Percentiles rank a stretch among this genome's conserved stretches.
These are phyloP conservation scores for Metschnikowia cubensis DNA, from an alignment of 805 yeast species.

Conservation along the genomic window DNA sequence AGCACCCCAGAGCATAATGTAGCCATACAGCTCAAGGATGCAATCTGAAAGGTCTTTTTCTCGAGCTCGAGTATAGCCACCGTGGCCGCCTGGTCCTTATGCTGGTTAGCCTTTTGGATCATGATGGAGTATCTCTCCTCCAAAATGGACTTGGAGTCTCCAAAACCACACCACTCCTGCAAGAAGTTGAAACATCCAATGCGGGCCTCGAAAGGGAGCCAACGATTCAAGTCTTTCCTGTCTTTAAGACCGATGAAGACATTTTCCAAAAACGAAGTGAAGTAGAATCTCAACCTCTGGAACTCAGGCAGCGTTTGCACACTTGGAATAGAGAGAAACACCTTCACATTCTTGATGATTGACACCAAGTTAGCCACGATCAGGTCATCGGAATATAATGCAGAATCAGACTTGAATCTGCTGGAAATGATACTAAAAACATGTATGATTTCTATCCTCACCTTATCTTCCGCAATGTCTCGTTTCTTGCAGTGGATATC, in stretches of 20 bases:
- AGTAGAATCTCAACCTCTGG: slow-evolving; percentile 76
- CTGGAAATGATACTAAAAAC: slow-evolving; percentile 66
- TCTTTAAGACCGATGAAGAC: slow-evolving; percentile 56
- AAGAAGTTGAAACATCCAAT: slow-evolving; percentile 76
- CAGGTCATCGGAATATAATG: slow-evolving; percentile 61
- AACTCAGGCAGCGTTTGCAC: slow-evolving; percentile 65
- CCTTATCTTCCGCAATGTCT: slow-evolving; percentile 36
- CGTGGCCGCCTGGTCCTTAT: slow-evolving; percentile 45
- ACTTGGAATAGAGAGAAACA: slow-evolving; percentile 50
- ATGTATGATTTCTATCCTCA: slow-evolving; percentile 76
- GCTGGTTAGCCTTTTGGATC: slow-evolving; percentile 41
- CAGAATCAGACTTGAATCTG: slow-evolving; percentile 47
- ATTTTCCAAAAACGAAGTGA: slow-evolving; percentile 75
- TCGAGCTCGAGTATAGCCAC: slow-evolving; percentile 80
- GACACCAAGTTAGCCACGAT: slow-evolving; percentile 59
- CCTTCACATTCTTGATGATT: slow-evolving; percentile 58
- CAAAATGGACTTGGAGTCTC: slow-evolving; percentile 56
- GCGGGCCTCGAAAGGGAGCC: slow-evolving; percentile 86
- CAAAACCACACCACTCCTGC: slow-evolving; percentile 94
- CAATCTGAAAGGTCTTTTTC: slow-evolving; percentile 59
- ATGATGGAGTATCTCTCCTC: slow-evolving; percentile 62
- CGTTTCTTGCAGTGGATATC: slow-evolving; percentile 35
- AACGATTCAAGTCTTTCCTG: slow-evolving; percentile 36
- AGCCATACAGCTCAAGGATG: slow-evolving; percentile 83
- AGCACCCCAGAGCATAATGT: slow-evolving; percentile 74